These are phyloP conservation scores for Hawksworthiomyces lignivorus DNA, from an alignment of 2,329 filamentous ascomycete genomes.

Conservation along the genomic window DNA sequence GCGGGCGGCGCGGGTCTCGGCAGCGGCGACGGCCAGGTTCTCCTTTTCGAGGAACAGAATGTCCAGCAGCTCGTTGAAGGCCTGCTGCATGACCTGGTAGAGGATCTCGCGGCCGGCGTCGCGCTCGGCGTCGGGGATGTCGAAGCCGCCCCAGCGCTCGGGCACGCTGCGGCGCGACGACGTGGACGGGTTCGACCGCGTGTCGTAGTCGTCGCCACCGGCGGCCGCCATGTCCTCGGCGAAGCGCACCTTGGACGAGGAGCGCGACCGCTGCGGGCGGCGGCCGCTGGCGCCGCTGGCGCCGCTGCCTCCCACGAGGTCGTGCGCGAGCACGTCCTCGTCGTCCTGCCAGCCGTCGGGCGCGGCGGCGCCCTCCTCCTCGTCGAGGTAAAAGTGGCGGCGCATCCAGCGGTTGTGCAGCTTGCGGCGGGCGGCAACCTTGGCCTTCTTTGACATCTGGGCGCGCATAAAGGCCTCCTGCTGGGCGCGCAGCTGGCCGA, in stretches of 20 bases:
- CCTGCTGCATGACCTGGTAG: constrained; percentile 85
- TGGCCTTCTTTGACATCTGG: constrained; percentile 29
- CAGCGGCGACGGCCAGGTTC: constrained; percentile 62
- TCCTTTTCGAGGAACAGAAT: constrained; percentile 77
- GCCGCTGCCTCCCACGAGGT: constrained; percentile 26
- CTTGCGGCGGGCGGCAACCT: constrained; percentile 37
- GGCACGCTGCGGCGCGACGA: constrained; percentile 64
- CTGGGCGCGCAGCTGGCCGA: constrained; percentile 25
- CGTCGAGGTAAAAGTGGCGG: constrained; percentile 74
- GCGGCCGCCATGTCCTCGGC: constrained; percentile 49
- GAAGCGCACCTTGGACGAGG: constrained; percentile 73
- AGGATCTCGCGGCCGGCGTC: constrained; percentile 83
- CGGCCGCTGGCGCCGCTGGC: not conserved
- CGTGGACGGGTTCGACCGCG: constrained; percentile 62
- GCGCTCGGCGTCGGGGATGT: constrained; percentile 70
- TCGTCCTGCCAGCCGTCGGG: constrained; percentile 57
- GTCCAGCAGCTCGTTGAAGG: constrained; percentile 88
- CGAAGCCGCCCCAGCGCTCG: constrained; percentile 70
- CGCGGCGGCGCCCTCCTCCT: constrained; percentile 67
- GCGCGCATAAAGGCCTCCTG: constrained; percentile 26
- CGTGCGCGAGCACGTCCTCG: constrained; percentile 44
- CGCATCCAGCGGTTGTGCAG: constrained; percentile 68
- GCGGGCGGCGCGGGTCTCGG: constrained; percentile 54
- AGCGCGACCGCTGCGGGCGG: constrained; percentile 52
- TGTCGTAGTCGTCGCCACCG: constrained; percentile 54